Conservation (phyloP, 2,329 filamentous ascomycete species). For the Endocalyx cinctus region DNA sequence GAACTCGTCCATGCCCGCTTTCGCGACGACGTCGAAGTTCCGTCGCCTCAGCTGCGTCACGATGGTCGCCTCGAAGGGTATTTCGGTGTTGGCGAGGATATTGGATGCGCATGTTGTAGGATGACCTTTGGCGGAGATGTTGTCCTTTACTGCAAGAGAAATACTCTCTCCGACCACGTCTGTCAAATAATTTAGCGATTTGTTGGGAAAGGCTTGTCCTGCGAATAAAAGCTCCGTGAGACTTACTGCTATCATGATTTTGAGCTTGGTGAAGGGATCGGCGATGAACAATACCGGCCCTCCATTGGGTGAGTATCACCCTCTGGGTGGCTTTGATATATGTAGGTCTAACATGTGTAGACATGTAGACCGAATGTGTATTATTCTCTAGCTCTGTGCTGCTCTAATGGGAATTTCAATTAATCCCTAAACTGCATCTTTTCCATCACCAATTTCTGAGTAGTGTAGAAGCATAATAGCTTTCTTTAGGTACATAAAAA, state of each 20-base stretch:
- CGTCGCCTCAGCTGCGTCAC: constrained; percentile 60
- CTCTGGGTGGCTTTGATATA: constrained; percentile 21
- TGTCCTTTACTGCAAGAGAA: constrained; percentile 67
- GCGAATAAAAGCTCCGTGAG: too few relatives aligned
- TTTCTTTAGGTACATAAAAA: too few relatives aligned
- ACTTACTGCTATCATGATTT: too few relatives aligned
- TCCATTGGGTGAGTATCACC: constrained; percentile 21
- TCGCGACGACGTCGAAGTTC: constrained; percentile 64
- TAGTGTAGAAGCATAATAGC: too few relatives aligned
- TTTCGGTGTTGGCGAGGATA: constrained; percentile 65
- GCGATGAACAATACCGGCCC: constrained; percentile 7
- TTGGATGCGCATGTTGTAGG: constrained; percentile 80
- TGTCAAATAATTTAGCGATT: too few relatives aligned
- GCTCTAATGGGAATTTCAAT: constrained; percentile 4
- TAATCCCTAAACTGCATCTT: too few relatives aligned
- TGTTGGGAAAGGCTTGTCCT: not conserved
- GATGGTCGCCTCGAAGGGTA: constrained; percentile 80
- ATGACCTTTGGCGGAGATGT: constrained; percentile 61
- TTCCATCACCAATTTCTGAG: too few relatives aligned
- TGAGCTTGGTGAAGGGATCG: constrained; percentile 9
- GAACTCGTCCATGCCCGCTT: constrained; percentile 94
- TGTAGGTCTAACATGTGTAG: constrained; percentile 26
- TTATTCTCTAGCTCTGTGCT: constrained; percentile 2
- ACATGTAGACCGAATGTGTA: constrained; percentile 25
- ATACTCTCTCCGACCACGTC: too few relatives aligned